These are phyloP conservation scores for Viola odorata DNA, from an alignment of 345 rosid species.

Conservation along the genomic window DNA sequence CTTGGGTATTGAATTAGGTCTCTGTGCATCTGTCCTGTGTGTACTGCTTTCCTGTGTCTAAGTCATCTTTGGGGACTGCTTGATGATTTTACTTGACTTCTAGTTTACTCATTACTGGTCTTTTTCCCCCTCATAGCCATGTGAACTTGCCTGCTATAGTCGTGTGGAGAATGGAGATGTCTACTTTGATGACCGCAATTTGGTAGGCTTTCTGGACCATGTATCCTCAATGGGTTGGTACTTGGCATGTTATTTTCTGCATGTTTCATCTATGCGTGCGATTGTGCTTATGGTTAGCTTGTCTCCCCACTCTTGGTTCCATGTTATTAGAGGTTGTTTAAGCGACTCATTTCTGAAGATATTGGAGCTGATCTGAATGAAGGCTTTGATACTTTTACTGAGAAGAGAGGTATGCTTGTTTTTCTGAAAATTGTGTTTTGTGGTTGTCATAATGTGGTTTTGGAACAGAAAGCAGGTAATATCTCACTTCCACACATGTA, in stretches of 20 bases:
- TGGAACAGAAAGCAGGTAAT: not conserved
- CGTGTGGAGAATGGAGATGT: conserved; percentile 83
- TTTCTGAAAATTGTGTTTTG: not conserved
- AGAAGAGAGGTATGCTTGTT: conserved; percentile 57
- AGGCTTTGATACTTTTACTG: conserved; percentile 81
- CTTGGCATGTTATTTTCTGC: not conserved
- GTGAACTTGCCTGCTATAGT: conserved; percentile 86
- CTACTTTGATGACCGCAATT: conserved; percentile 63
- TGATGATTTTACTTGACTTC: not conserved
- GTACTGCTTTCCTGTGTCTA: too few relatives aligned
- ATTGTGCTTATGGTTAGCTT: conserved; percentile 6
- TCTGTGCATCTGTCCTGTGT: too few relatives aligned
- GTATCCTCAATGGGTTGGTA: not conserved
- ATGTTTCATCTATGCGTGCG: conserved; percentile 9
- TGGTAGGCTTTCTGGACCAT: conserved; percentile 50
- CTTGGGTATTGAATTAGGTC: too few relatives aligned
- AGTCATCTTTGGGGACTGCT: not conserved
- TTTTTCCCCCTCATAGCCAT: conserved; percentile 41
- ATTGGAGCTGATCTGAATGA: conserved; percentile 89
- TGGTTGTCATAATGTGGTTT: not conserved
- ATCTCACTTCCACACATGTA: not conserved
- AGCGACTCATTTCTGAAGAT: conserved; percentile 66
- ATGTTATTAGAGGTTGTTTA: conserved; percentile 71
- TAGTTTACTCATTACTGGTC: not conserved
- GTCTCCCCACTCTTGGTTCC: conserved; percentile 14